phyloP scores from a whole-genome alignment of 148 eudicot genomes.

The Rhododendron simsii region DNA sequence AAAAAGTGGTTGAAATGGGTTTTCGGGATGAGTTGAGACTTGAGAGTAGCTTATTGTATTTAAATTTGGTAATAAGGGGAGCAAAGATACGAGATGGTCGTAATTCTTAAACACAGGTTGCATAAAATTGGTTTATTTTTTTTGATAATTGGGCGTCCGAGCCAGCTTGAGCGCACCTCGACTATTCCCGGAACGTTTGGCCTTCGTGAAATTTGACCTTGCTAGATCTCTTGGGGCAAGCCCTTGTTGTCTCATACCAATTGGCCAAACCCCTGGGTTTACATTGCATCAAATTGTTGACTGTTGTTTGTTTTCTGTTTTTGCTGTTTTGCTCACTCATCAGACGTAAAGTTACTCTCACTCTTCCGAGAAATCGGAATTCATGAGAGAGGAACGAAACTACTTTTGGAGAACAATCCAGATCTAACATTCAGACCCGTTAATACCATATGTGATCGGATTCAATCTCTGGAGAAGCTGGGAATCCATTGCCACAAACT shows the following conservation, averaged over 20 bases:
- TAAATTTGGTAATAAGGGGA: neutral
- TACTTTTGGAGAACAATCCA: slow-evolving; percentile 43
- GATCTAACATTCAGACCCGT: slow-evolving; percentile 35
- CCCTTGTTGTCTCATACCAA: neutral
- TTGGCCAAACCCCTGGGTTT: neutral
- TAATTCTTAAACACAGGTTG: neutral
- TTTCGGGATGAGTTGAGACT: neutral
- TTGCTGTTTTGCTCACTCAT: slow-evolving; percentile 11
- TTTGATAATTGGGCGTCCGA: neutral
- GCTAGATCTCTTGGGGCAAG: neutral
- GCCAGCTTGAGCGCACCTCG: neutral
- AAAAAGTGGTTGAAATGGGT: neutral
- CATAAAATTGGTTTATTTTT: neutral
- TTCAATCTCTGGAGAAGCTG: slow-evolving; percentile 42
- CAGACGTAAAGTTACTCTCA: slow-evolving; percentile 41
- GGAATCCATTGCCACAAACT: slow-evolving; percentile 47
- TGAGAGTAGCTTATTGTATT: neutral
- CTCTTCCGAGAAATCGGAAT: slow-evolving; percentile 60
- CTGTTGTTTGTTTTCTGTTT: slow-evolving; percentile 12
- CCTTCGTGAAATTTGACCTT: neutral
- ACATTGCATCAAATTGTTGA: neutral
- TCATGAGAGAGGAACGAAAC: slow-evolving; percentile 34
- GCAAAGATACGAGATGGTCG: neutral
- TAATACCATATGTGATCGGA: slow-evolving; percentile 43
- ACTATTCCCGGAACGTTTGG: neutral